Conservation (phyloP, 2,329 filamentous ascomycete species). For the Neofusicoccum kwambonambiense region DNA sequence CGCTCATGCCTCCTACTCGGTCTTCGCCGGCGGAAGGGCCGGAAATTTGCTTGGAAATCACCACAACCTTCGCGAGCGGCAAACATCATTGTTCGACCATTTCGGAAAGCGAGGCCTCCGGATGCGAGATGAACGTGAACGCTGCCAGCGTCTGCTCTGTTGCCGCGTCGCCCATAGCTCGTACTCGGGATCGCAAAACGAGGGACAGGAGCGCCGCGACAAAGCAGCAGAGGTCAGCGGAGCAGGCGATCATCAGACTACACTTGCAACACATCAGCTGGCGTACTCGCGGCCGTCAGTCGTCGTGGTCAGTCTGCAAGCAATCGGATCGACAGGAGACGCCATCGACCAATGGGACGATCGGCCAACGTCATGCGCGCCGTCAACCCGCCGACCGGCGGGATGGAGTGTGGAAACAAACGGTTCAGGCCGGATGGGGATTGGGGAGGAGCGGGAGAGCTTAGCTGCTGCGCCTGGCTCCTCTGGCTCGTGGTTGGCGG, state of each 20-base stretch:
- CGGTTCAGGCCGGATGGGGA: background rate
- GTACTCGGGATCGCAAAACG: background rate
- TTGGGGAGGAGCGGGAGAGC: background rate
- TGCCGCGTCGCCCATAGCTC: background rate
- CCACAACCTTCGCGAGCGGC: background rate
- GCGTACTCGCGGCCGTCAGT: background rate
- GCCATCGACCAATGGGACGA: background rate
- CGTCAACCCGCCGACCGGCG: background rate
- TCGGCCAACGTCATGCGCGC: background rate
- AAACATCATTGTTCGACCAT: background rate
- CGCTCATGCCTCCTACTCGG: background rate
- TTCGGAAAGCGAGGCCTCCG: no score
- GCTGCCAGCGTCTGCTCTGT: no score
- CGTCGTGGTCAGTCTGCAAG: background rate
- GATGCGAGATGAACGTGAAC: no score
- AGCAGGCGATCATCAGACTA: background rate
- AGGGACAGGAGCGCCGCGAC: background rate
- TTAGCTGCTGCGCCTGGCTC: background rate
- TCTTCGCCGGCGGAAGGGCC: background rate
- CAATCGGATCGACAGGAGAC: background rate
- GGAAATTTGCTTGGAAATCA: background rate
- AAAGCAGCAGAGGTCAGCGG: background rate
- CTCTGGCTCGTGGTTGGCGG: no score
- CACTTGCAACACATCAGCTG: background rate
- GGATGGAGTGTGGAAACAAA: background rate